Conservation (phyloP, 768 basidiomycete genomes). For the Cantharellus anzutake region DNA sequence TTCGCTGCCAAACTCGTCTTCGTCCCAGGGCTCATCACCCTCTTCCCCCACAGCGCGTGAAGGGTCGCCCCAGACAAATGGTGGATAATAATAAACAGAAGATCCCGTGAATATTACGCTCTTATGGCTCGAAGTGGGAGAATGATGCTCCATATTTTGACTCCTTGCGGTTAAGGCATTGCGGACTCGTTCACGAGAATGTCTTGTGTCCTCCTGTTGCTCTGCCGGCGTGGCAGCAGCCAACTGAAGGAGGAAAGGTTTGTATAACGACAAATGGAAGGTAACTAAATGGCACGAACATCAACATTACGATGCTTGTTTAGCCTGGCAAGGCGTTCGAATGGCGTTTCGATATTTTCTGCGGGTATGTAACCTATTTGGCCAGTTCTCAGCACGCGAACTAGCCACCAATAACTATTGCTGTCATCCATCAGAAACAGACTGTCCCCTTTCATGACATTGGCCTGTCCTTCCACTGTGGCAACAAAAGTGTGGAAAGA, state of each 20-base stretch:
- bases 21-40: conserved; percentile 36
- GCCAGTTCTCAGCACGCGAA: conserved; percentile 93
- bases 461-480: conserved; percentile 96
- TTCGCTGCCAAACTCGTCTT: conserved; percentile 41
- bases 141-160: conserved; percentile 7
- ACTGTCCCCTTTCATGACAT: conserved; percentile 95
- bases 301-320: conserved; percentile 98
- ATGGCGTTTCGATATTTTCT: conserved; percentile 98
- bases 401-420: conserved; percentile 99
- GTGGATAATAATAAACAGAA: conserved; percentile 55
- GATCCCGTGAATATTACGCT: conserved; percentile 58
- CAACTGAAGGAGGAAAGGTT: conserved; percentile 26
- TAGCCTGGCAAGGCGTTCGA: conserved; percentile 81
- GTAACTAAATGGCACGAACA: conserved; percentile 28
- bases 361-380: conserved; percentile 98
- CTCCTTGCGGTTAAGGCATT: conserved; percentile 10
- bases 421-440: conserved; percentile 94
- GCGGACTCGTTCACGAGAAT: conserved; percentile 35
- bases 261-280: not conserved
- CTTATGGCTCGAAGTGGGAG: conserved; percentile 16
- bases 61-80: conserved; percentile 43
- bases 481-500: conserved; percentile 93
- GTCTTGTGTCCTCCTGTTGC: conserved; percentile 31
- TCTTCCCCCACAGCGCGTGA: conserved; percentile 19
- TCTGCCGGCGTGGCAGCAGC: conserved; percentile 60